Base-by-base conservation (phyloP, 352 stramenopile species). In the Globisporangium parvum region DNA sequence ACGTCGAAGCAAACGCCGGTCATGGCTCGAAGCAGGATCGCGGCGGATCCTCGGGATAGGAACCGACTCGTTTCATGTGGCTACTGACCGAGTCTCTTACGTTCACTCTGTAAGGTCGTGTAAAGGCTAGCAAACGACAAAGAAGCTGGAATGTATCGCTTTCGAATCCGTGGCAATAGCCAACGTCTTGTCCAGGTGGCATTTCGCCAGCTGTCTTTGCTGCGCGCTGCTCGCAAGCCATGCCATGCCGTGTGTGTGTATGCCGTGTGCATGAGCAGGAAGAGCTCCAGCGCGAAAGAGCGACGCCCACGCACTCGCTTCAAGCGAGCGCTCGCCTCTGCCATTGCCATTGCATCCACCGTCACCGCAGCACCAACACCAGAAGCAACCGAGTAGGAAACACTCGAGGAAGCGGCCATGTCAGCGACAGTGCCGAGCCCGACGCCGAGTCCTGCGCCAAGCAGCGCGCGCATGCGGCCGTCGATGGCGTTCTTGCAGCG, bases 401-500 rank as follows among this genome's bases (percentile, higher is more conserved):
- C 1, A 12, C 3, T 3, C 31, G 2, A 44, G 39, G 2, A 14
- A 14, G 14, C 14, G 31, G 31, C 11, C 39, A 44, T 44, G 39
- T 10, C 39, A 20, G 18, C 39, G 15, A 44, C 39, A 20, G 14
- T 44, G 39, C 39, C 39, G 15, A 44, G 39, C 39, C 39, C 39
- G 14, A n/a, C 14, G 39, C 14, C 39, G 39, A 44, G 39, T n/a
- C 14, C 39, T 44, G 39, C 39, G 39, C 39, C 39, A n/a, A 44
- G 39, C 39, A 44, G 39, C 39, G 39, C 39, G 21, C 46, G 67
- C 28, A 57, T 70, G 67, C 65, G 64, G 23, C 62, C 66, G 49
- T 73, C 66, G 41, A 67, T 68, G 42, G 47, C 26, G 26, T 56
- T 69, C 18, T 74, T 76, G 59, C 53, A 74, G 63, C 72, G 74